phyloP scores from a whole-genome alignment of 495 filamentous ascomycete species.

The Aspergillus conjunctus region DNA sequence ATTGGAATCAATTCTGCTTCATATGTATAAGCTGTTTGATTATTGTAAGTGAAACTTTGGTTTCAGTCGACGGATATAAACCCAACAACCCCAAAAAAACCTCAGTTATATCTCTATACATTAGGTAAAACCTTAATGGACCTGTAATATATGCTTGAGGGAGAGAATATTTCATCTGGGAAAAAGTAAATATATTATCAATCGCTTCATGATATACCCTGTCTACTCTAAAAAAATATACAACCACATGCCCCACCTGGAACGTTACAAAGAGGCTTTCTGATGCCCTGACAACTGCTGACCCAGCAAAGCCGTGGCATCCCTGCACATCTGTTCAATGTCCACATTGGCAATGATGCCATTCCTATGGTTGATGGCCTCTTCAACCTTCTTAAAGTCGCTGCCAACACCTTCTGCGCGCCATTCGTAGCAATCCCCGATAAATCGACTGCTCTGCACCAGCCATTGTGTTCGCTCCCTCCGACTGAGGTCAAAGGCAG shows the following conservation, averaged over 20 bases:
- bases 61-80: too few species aligned
- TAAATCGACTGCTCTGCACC: conserved; percentile 37
- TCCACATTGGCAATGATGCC: conserved; percentile 29
- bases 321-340: conserved; percentile 23
- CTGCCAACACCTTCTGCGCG: conserved; percentile 23
- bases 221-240: not conserved
- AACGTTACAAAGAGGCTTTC: conserved; percentile 17
- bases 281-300: conserved; percentile 10
- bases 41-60: too few species aligned
- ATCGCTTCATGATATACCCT: not conserved
- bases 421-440: conserved; percentile 36
- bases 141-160: too few species aligned
- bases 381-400: conserved; percentile 30
- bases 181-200: not conserved
- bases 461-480: conserved; percentile 37
- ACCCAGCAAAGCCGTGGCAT: conserved; percentile 18
- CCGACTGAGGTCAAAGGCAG: conserved; percentile 26
- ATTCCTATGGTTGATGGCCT: conserved; percentile 32
- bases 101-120: too few species aligned
- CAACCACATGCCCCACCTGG: too few species aligned
- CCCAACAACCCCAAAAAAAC: too few species aligned
- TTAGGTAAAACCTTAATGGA: too few species aligned
- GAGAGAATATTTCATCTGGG: too few species aligned
- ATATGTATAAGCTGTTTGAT: too few species aligned
- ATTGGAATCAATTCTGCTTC: too few species aligned